Percentiles rank a stretch among this genome's conserved stretches.
These are phyloP conservation scores for Ustilago esculenta DNA, from an alignment of 1,284 basidiomycete genomes.

Conservation along the genomic window DNA sequence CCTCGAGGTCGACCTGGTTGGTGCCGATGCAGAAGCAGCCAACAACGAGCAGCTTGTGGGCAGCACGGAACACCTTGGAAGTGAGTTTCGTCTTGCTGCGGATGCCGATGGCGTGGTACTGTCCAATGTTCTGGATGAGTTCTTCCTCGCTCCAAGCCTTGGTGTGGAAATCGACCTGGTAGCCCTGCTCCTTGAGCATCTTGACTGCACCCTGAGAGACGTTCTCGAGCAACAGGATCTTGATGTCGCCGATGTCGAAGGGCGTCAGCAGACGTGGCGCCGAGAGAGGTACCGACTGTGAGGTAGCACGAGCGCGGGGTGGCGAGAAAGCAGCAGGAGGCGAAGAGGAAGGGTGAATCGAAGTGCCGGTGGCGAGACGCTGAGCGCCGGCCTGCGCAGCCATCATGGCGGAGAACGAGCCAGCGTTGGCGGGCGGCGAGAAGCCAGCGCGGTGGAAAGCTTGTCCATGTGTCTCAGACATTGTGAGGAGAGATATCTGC, in stretches of 20 bases:
- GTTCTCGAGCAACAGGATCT: slow-evolving; percentile 88
- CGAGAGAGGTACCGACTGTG: slow-evolving; percentile 36
- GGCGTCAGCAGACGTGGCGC: slow-evolving; percentile 61
- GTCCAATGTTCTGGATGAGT: slow-evolving; percentile 83
- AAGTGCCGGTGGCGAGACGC: slow-evolving; percentile 31
- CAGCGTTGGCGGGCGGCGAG: slow-evolving; percentile 54
- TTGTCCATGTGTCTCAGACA: slow-evolving; percentile 49
- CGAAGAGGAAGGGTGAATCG: slow-evolving; percentile 37
- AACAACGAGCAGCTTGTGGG: slow-evolving; percentile 81
- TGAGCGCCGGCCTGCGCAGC: slow-evolving; percentile 50
- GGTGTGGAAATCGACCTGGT: slow-evolving; percentile 88
- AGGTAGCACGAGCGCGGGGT: slow-evolving; percentile 44
- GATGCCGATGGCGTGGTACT: slow-evolving; percentile 95
- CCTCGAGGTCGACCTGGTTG: slow-evolving; percentile 92
- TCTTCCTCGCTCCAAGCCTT: slow-evolving; percentile 91
- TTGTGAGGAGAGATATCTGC: slow-evolving; percentile 2
- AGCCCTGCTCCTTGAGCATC: slow-evolving; percentile 84
- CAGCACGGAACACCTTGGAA: slow-evolving; percentile 77
- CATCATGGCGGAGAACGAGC: slow-evolving; percentile 62
- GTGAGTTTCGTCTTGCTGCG: slow-evolving; percentile 98
- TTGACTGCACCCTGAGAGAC: slow-evolving; percentile 90
- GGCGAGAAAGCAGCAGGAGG: slow-evolving; percentile 40
- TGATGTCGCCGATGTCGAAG: slow-evolving; percentile 62
- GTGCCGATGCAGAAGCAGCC: slow-evolving; percentile 99
- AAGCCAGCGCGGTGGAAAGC: slow-evolving; percentile 60